Conservation (phyloP, 2,329 filamentous ascomycete species). For the Cercospora brassicicola region DNA sequence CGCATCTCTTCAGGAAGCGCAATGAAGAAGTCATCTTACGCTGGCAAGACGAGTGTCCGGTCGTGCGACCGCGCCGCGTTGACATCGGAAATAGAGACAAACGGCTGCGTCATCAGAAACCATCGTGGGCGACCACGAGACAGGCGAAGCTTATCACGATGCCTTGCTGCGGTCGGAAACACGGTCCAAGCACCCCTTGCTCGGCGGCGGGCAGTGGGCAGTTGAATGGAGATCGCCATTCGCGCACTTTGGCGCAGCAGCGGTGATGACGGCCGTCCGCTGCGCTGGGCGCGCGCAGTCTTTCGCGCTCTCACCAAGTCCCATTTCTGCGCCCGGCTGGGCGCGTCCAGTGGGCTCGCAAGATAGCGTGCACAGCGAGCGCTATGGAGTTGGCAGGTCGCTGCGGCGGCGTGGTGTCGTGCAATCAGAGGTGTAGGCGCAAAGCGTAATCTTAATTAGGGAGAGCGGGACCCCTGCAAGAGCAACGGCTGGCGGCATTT, state of each 20-base stretch:
- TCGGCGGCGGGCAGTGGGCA: background rate
- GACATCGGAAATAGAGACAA: slow-evolving; percentile 6
- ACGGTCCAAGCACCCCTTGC: slow-evolving; percentile 8
- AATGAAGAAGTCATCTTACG: background rate
- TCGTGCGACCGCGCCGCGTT: background rate
- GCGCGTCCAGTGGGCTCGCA: slow-evolving; percentile 2
- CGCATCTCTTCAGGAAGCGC: background rate
- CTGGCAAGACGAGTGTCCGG: background rate
- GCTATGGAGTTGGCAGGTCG: background rate
- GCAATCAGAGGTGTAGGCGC: slow-evolving; percentile 7
- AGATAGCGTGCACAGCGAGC: background rate
- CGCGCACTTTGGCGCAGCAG: background rate
- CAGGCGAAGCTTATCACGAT: background rate
- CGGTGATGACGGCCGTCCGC: background rate
- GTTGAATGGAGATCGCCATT: slow-evolving; percentile 12
- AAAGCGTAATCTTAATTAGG: slow-evolving; percentile 13
- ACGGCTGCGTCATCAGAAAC: background rate
- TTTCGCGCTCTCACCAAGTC: background rate
- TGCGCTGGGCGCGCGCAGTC: background rate
- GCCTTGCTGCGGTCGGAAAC: slow-evolving; percentile 8
- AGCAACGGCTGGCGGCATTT: background rate
- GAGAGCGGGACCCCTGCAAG: background rate
- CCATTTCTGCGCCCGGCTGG: background rate
- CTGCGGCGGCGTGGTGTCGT: background rate
- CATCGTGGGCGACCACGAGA: slow-evolving; percentile 9